Evolutionary conservation across 2,329 filamentous ascomycete genomes (phyloP).

Genomic region (Botryotinia calthae): DNA sequence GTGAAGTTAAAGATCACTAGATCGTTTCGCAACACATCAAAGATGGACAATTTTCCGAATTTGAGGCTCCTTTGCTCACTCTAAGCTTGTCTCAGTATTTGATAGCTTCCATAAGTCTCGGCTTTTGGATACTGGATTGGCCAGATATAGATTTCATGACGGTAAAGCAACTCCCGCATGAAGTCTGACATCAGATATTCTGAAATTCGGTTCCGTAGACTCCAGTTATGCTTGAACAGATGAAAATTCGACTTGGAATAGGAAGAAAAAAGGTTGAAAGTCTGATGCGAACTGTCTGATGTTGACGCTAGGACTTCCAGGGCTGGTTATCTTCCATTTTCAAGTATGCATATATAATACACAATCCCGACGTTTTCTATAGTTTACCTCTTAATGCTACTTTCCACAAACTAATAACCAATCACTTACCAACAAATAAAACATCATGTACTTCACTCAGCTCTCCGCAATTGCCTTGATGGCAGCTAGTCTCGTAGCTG

Average conservation of each 20-base stretch:
- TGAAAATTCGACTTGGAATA: background rate
- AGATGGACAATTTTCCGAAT: slow-evolving; percentile 1
- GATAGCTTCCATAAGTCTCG: background rate
- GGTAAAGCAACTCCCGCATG: background rate
- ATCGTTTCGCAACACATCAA: background rate
- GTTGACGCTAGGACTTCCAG: background rate
- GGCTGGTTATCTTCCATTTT: background rate
- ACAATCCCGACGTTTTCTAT: background rate
- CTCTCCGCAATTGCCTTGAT: background rate
- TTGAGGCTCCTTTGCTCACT: background rate
- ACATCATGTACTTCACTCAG: background rate
- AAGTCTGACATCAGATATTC: slow-evolving; percentile 5
- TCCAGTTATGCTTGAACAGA: background rate
- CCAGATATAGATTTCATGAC: background rate
- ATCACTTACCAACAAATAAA: background rate
- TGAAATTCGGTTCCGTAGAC: background rate
- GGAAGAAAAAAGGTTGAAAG: background rate
- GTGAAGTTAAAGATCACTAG: background rate
- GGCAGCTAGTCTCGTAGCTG: background rate
- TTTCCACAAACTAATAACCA: background rate
- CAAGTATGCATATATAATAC: background rate
- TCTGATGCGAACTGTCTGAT: background rate
- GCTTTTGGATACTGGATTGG: background rate
- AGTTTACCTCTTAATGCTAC: background rate
- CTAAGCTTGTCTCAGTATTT: background rate